Conservation (phyloP, 768 basidiomycete genomes). For the Auriculariales sp. region DNA sequence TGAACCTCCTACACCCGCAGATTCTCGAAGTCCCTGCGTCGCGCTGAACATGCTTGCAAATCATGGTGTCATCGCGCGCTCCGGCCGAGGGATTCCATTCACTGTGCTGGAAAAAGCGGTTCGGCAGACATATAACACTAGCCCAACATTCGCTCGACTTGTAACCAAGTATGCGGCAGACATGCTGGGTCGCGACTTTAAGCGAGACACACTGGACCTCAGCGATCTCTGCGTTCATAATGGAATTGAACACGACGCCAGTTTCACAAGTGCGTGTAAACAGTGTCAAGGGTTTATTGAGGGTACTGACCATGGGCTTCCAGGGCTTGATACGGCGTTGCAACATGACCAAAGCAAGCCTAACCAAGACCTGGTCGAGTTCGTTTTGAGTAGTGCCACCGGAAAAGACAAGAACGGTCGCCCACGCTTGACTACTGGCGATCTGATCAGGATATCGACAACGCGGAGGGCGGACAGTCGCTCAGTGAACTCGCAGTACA, state of each 20-base stretch:
- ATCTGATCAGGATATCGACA: constrained; percentile 41
- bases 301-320: neutral
- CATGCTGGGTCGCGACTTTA: constrained; percentile 41
- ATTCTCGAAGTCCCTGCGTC: constrained; percentile 3
- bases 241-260: constrained; percentile 31
- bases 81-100: constrained; percentile 4
- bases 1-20: neutral
- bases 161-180: constrained; percentile 47
- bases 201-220: constrained; percentile 45
- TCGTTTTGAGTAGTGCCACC: constrained; percentile 32
- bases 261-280: constrained; percentile 3
- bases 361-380: constrained; percentile 26
- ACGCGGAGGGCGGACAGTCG: constrained; percentile 47
- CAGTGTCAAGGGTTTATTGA: neutral
- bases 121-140: constrained; percentile 52
- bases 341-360: constrained; percentile 41
- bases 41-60: constrained; percentile 5
- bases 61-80: constrained; percentile 2
- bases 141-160: constrained; percentile 49
- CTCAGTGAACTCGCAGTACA: constrained; percentile 40
- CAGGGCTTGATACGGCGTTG: constrained; percentile 38
- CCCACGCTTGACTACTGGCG: constrained; percentile 34
- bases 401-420: constrained; percentile 43
- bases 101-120: constrained; percentile 21
- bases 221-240: constrained; percentile 59